Evolutionary conservation across 441 rosid species (phyloP).

Genomic region (Euphorbia celastroides): DNA sequence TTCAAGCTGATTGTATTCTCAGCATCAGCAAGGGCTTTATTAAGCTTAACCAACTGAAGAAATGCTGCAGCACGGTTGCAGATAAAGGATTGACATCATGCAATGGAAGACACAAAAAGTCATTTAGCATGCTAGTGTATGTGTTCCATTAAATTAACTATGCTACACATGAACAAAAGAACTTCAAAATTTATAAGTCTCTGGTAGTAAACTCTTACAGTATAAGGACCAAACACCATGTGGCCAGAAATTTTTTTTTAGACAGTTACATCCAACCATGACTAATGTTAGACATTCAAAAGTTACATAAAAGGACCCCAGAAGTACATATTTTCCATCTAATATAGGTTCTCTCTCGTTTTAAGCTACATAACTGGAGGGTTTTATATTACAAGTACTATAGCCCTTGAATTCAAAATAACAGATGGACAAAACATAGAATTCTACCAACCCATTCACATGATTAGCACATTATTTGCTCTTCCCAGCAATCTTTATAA

Average conservation of each 20-base stretch:
- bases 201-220: not conserved
- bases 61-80: conserved; percentile 98
- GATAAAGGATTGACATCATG: conserved; percentile 19
- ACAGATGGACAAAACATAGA: not conserved
- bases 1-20: conserved; percentile 76
- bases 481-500: not conserved
- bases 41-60: conserved; percentile 77
- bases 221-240: not conserved
- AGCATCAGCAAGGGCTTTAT: conserved; percentile 87
- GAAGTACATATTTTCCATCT: not conserved
- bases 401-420: not conserved
- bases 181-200: not conserved
- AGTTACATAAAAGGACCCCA: not conserved
- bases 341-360: not conserved
- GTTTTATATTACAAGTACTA: not conserved
- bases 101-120: conserved; percentile 4
- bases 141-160: not conserved
- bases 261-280: not conserved
- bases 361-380: not conserved
- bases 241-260: not conserved
- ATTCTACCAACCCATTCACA: not conserved
- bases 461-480: not conserved
- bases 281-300: not conserved
- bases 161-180: not conserved
- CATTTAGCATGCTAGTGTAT: not conserved